These are phyloP conservation scores for Vitellaria paradoxa DNA, from an alignment of 179 eudicot genomes.

Conservation along the genomic window DNA sequence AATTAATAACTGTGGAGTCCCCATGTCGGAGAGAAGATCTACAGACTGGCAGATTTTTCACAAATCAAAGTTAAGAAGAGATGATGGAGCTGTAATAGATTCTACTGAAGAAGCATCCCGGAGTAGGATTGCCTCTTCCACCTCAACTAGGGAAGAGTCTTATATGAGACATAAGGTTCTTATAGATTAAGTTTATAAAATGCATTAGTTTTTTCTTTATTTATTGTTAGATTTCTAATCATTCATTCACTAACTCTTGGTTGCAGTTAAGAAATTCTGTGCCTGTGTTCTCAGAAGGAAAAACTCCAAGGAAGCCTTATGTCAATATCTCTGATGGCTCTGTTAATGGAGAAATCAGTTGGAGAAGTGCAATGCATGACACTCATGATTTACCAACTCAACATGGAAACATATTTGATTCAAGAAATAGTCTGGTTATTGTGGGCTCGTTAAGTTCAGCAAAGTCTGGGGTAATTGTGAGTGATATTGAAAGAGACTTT, in stretches of 20 bases:
- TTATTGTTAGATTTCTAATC: not conserved
- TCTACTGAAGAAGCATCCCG: slow-evolving; percentile 35
- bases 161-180: slow-evolving; percentile 40
- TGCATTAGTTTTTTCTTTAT: not conserved
- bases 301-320: slow-evolving; percentile 23
- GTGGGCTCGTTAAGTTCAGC: slow-evolving; percentile 19
- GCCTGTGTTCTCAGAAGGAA: slow-evolving; percentile 31
- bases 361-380: slow-evolving; percentile 28
- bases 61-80: slow-evolving; percentile 40
- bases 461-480: slow-evolving; percentile 17
- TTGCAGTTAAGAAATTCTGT: slow-evolving; percentile 47
- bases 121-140: slow-evolving; percentile 19
- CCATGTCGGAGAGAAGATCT: slow-evolving; percentile 38
- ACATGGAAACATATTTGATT: slow-evolving; percentile 18
- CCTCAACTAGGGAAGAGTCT: slow-evolving; percentile 26
- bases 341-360: slow-evolving; percentile 28
- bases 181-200: not conserved
- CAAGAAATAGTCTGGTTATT: slow-evolving; percentile 14
- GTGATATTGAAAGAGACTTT: slow-evolving; percentile 23
- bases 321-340: slow-evolving; percentile 19
- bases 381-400: slow-evolving; percentile 23
- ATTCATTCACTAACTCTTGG: slow-evolving; percentile 15
- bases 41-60: slow-evolving; percentile 42
- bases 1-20: slow-evolving; percentile 31
- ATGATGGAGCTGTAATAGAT: slow-evolving; percentile 27